phyloP scores from a whole-genome alignment of 805 yeast species.

The Ogataea ganodermae region DNA sequence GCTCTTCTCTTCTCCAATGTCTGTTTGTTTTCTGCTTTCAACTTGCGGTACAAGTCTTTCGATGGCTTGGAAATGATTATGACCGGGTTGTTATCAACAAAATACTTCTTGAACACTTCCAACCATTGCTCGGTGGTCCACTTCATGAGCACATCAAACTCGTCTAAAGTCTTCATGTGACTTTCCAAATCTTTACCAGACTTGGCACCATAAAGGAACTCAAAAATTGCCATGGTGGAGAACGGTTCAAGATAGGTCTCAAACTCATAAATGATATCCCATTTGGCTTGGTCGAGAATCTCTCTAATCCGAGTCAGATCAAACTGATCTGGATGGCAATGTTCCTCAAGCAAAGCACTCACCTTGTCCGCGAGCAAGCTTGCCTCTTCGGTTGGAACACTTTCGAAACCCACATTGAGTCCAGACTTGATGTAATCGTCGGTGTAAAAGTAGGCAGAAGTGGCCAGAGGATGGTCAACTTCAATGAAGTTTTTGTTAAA shows the following conservation, averaged over 20 bases:
- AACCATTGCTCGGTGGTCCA: slow-evolving; percentile 79
- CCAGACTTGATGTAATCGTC: slow-evolving; percentile 71
- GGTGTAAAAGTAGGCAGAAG: slow-evolving; percentile 65
- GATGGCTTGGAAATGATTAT: slow-evolving; percentile 77
- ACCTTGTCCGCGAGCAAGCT: slow-evolving; percentile 54
- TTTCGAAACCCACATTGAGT: slow-evolving; percentile 58
- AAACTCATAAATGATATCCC: slow-evolving; percentile 59
- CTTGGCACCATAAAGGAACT: slow-evolving; percentile 74
- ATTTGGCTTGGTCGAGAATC: slow-evolving; percentile 62
- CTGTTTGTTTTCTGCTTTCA: slow-evolving; percentile 53
- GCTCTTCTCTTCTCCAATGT: slow-evolving; percentile 50
- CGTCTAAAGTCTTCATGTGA: slow-evolving; percentile 58
- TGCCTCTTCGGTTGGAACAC: slow-evolving; percentile 73
- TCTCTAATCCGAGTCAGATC: slow-evolving; percentile 69
- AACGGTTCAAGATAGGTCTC: slow-evolving; percentile 66
- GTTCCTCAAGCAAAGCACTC: slow-evolving; percentile 52
- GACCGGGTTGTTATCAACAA: slow-evolving; percentile 64
- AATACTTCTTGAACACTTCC: slow-evolving; percentile 48
- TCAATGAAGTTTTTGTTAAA: slow-evolving; percentile 75
- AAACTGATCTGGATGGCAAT: slow-evolving; percentile 49
- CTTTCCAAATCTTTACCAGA: slow-evolving; percentile 58
- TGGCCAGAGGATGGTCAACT: slow-evolving; percentile 77
- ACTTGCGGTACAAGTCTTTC: slow-evolving; percentile 49
- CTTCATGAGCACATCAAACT: slow-evolving; percentile 54
- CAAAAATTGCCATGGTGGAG: slow-evolving; percentile 68